Percentiles rank a stretch among this genome's conserved stretches.
Evolutionary conservation across 306 rosid species (phyloP).

Genomic region (Fragaria vesca): DNA sequence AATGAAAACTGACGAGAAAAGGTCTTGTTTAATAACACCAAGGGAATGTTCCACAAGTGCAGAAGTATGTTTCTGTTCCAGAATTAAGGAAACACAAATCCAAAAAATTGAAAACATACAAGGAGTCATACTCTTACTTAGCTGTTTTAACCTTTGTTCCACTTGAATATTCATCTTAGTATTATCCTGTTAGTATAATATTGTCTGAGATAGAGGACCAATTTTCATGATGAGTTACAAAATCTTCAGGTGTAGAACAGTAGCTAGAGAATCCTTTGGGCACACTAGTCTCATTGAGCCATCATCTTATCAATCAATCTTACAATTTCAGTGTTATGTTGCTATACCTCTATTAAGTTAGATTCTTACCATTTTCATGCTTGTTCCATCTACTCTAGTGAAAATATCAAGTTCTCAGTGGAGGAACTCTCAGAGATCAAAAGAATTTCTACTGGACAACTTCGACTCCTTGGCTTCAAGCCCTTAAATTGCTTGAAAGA

Average conservation of each 20-base stretch:
- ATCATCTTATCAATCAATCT: neutral
- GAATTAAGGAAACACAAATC: neutral
- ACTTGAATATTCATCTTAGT: neutral
- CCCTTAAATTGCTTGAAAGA: constrained; percentile 85
- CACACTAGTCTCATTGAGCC: neutral
- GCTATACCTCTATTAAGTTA: constrained; percentile 12
- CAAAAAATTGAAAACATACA: neutral
- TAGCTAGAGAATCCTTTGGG: neutral
- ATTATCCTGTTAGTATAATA: neutral
- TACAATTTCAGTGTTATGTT: neutral
- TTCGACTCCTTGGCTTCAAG: constrained; percentile 88
- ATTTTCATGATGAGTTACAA: neutral
- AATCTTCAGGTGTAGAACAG: neutral
- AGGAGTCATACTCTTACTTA: neutral
- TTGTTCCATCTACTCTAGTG: constrained; percentile 41
- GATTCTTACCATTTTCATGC: constrained; percentile 20
- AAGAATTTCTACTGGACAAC: constrained; percentile 64
- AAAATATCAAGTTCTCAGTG: constrained; percentile 61
- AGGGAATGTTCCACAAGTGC: neutral
- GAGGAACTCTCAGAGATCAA: constrained; percentile 78
- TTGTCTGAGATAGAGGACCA: neutral
- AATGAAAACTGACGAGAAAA: neutral
- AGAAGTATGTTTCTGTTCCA: neutral
- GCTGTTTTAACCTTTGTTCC: neutral
- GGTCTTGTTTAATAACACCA: neutral